Conservation (phyloP, 306 rosid species). For the Prunus armeniaca region DNA sequence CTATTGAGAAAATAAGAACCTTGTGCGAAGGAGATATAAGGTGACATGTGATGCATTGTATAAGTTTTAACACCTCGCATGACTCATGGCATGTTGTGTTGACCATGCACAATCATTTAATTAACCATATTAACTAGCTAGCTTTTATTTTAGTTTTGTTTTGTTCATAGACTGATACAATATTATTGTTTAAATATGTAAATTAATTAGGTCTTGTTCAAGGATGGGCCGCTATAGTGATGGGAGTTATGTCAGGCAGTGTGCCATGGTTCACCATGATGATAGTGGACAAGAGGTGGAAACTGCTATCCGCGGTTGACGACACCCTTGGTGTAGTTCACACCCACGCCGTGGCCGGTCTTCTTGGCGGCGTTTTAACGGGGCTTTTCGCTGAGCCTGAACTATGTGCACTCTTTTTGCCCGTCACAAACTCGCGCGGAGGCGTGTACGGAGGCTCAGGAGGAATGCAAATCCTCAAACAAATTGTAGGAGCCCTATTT, state of each 20-base stretch:
- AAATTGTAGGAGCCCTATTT: constrained; percentile 44
- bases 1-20: too few relatives aligned
- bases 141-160: neutral
- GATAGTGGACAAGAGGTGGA: constrained; percentile 45
- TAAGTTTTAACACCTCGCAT: too few relatives aligned
- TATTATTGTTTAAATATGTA: neutral
- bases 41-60: too few relatives aligned
- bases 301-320: constrained; percentile 37
- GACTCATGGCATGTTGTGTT: too few relatives aligned
- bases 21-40: too few relatives aligned
- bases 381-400: constrained; percentile 55
- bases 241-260: constrained; percentile 58
- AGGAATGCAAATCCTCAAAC: constrained; percentile 48
- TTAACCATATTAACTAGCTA: too few relatives aligned
- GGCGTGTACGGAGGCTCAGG: constrained; percentile 51
- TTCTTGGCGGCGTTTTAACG: constrained; percentile 53
- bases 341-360: constrained; percentile 62
- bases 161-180: neutral
- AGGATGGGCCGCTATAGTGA: constrained; percentile 67
- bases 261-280: constrained; percentile 68
- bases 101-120: too few relatives aligned
- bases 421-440: constrained; percentile 35
- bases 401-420: constrained; percentile 37
- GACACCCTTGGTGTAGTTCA: constrained; percentile 65
- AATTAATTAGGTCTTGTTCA: constrained; percentile 45